phyloP scores from a whole-genome alignment of 2,329 filamentous ascomycete genomes.

The Lomentospora prolificans region DNA sequence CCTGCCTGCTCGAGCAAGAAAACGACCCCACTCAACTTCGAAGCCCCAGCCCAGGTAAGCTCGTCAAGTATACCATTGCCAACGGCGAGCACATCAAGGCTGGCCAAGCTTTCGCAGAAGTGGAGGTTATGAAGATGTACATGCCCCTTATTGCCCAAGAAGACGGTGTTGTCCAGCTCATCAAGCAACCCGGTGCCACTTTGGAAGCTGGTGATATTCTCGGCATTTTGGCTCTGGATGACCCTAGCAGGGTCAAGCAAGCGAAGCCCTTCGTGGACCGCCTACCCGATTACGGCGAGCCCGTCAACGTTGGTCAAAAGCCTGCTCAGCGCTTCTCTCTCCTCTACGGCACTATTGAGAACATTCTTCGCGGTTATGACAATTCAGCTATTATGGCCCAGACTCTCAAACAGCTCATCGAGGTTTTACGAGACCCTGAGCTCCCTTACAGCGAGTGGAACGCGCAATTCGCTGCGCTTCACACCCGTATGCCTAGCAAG shows the following conservation, averaged over 20 bases:
- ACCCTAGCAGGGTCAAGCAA: slow-evolving; percentile 92
- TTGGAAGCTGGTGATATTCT: slow-evolving; percentile 96
- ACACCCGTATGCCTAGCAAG: slow-evolving; percentile 93
- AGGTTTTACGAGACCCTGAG: slow-evolving; percentile 79
- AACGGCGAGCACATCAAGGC: slow-evolving; percentile 89
- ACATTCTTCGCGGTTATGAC: slow-evolving; percentile 89
- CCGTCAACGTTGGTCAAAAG: slow-evolving; percentile 83
- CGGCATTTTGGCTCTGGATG: slow-evolving; percentile 91
- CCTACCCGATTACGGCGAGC: slow-evolving; percentile 76
- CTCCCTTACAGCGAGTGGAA: slow-evolving; percentile 96
- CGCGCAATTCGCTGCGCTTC: slow-evolving; percentile 90
- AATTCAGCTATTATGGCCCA: slow-evolving; percentile 93
- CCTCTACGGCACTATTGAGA: slow-evolving; percentile 66
- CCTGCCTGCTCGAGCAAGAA: slow-evolving; percentile 93
- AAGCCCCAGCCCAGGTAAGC: slow-evolving; percentile 89
- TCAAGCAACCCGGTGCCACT: slow-evolving; percentile 98
- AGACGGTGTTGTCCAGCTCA: slow-evolving; percentile 91
- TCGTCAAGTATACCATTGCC: slow-evolving; percentile 95
- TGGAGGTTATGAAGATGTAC: slow-evolving; percentile 99
- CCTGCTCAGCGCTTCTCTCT: slow-evolving; percentile 78
- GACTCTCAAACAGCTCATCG: slow-evolving; percentile 80
- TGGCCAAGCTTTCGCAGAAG: slow-evolving; percentile 88
- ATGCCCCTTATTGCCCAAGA: slow-evolving; percentile 95
- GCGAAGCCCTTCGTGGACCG: slow-evolving; percentile 88
- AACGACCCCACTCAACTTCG: slow-evolving; percentile 97